Base-by-base conservation (phyloP, 164 flowering plant genomes). In the Sedum album region DNA sequence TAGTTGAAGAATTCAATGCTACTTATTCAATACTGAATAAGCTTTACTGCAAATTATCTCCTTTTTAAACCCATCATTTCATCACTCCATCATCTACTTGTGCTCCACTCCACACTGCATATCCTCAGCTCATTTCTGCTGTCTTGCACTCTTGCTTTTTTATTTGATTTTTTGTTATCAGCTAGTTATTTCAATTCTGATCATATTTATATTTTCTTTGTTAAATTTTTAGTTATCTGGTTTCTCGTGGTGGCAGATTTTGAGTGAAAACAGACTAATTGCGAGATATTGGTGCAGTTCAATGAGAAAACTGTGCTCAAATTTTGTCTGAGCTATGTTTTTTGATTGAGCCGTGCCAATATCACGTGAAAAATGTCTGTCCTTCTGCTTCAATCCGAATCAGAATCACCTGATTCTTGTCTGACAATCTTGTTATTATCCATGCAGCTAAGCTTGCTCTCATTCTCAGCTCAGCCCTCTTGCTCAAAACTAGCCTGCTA, bases 271-370 rank as follows among this genome's bases (percentile, higher is more conserved):
- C n/a, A n/a, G 38, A 35, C 38, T 35, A n/a, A n/a, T 2, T 44
- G 15, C 67, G 67, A 41, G 67, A 65, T 65, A 38, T 41, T 65
- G 67, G 67, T 65, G 67, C 48, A 1, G 67, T 65, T 65, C 67
- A 65, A 65, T 65, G 46, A 65, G 46, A 65, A 65, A 65, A 65
- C 67, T 36, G 31, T 11, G 62, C 31, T 36, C 30, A 65, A 36
- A 28, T 6, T 7, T n/a, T 46, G n/a, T 48, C 1, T 65, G 30
- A 41, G 46, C 46, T 8, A 35, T 71, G 77, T 71, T 78, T 39
- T 71, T 72, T 73, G 78, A 81, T 81, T 81, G 83, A 81, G 81
- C 83, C 83, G 83, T 75, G 81, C 83, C 83, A 81, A 81, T 81
- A 81, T 81, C 83, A 75, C 83, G 79, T 73, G 51, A 48, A 38